These are phyloP conservation scores for Citrus reticulata DNA, from an alignment of 345 rosid species.

Conservation along the genomic window DNA sequence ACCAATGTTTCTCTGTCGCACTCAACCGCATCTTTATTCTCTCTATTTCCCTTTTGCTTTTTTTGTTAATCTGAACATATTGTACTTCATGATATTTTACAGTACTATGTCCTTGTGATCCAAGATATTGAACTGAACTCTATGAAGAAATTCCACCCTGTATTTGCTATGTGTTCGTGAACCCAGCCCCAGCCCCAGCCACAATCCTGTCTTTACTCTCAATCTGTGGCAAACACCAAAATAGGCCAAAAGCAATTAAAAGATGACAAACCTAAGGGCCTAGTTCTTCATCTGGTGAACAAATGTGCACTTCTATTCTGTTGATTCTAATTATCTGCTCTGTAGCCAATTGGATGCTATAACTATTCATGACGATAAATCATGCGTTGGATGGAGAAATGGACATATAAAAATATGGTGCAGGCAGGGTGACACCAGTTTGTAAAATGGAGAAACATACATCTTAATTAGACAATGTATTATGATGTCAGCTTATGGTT, in stretches of 20 bases:
- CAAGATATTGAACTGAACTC: not conserved
- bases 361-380: not conserved
- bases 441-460: not conserved
- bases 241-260: not conserved
- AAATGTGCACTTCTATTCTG: not conserved
- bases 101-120: not conserved
- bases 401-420: not conserved
- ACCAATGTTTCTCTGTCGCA: not conserved
- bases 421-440: not conserved
- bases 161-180: not conserved
- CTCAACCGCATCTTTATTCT: slow-evolving; percentile 1
- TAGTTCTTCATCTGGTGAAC: not conserved
- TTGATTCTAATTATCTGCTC: not conserved
- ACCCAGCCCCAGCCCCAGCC: not conserved
- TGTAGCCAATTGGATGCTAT: not conserved
- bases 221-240: not conserved
- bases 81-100: not conserved
- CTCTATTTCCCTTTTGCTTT: not conserved
- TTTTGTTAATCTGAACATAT: not conserved
- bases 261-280: not conserved
- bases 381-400: not conserved
- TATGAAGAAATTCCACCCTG: not conserved
- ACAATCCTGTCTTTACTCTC: not conserved
- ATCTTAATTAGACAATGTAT: not conserved
- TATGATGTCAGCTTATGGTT: not conserved